These are phyloP conservation scores for Gnomoniopsis sp. DNA, from an alignment of 2,329 filamentous ascomycete genomes.

Conservation along the genomic window DNA sequence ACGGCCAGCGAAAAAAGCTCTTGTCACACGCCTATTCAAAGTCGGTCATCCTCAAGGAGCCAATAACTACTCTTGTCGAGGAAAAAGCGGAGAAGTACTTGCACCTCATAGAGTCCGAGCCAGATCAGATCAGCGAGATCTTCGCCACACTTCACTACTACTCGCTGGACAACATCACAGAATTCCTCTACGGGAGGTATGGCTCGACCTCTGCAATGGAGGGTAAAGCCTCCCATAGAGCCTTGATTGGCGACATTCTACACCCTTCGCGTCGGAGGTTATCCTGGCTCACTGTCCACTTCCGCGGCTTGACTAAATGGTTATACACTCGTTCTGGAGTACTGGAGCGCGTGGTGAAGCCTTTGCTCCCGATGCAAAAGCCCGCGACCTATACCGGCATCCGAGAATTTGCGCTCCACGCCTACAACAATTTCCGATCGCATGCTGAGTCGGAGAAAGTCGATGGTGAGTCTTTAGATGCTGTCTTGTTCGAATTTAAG, in stretches of 20 bases:
- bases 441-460: background rate
- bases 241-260: conserved; percentile 44
- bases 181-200: conserved; percentile 45
- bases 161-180: conserved; percentile 49
- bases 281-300: conserved; percentile 47
- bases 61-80: conserved; percentile 32
- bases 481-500: too few relatives aligned
- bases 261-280: conserved; percentile 41
- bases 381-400: conserved; percentile 50
- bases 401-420: conserved; percentile 28
- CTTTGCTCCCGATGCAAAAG: conserved; percentile 45
- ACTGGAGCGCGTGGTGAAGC: conserved; percentile 32
- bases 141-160: conserved; percentile 50
- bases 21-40: conserved; percentile 52
- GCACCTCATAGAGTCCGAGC: conserved; percentile 34
- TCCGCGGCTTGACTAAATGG: conserved; percentile 43
- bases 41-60: conserved; percentile 33
- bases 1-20: conserved; percentile 49
- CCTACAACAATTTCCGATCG: conserved; percentile 22
- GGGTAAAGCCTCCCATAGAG: conserved; percentile 34
- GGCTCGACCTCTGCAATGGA: conserved; percentile 41
- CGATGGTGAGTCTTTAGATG: background rate
- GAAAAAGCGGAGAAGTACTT: conserved; percentile 38
- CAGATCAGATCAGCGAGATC: conserved; percentile 36
- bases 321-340: conserved; percentile 40